Conservation (phyloP, 306 rosid genomes). For the Casuarina equisetifolia region DNA sequence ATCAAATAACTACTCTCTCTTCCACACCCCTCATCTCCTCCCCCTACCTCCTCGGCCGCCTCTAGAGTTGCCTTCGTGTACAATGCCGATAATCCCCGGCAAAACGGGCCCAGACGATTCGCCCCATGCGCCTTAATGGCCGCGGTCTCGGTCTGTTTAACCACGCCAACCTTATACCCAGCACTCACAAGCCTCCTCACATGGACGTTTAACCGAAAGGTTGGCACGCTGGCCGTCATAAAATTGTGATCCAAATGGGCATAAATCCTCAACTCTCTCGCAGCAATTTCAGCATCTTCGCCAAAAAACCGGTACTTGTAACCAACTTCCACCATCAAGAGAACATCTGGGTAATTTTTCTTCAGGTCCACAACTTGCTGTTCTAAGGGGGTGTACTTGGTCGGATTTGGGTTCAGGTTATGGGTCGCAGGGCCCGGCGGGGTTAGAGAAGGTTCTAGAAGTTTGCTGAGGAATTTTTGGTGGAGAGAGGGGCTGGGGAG, state of each 20-base stretch:
- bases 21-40: slow-evolving; percentile 69
- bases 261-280: slow-evolving; percentile 70
- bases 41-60: slow-evolving; percentile 75
- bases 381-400: slow-evolving; percentile 70
- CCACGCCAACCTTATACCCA: slow-evolving; percentile 89
- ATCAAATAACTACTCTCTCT: slow-evolving; percentile 66
- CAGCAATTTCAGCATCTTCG: slow-evolving; percentile 77
- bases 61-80: slow-evolving; percentile 87
- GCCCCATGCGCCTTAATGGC: slow-evolving; percentile 87
- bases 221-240: slow-evolving; percentile 82
- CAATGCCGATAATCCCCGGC: slow-evolving; percentile 77
- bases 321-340: slow-evolving; percentile 91
- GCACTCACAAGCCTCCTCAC: slow-evolving; percentile 90
- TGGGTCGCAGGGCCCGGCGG: slow-evolving; percentile 15
- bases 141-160: slow-evolving; percentile 93
- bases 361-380: slow-evolving; percentile 74
- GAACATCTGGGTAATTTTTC: slow-evolving; percentile 71
- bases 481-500: slow-evolving; percentile 54
- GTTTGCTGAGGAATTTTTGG: slow-evolving; percentile 65
- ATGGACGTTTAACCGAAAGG: slow-evolving; percentile 75
- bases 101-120: slow-evolving; percentile 70
- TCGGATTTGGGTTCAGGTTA: slow-evolving; percentile 31
- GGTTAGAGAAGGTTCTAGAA: slow-evolving; percentile 59
- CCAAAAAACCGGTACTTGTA: slow-evolving; percentile 81
- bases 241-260: slow-evolving; percentile 80